These are phyloP conservation scores for Pyrenophora teres DNA, from an alignment of 2,329 filamentous ascomycete genomes.

Conservation along the genomic window DNA sequence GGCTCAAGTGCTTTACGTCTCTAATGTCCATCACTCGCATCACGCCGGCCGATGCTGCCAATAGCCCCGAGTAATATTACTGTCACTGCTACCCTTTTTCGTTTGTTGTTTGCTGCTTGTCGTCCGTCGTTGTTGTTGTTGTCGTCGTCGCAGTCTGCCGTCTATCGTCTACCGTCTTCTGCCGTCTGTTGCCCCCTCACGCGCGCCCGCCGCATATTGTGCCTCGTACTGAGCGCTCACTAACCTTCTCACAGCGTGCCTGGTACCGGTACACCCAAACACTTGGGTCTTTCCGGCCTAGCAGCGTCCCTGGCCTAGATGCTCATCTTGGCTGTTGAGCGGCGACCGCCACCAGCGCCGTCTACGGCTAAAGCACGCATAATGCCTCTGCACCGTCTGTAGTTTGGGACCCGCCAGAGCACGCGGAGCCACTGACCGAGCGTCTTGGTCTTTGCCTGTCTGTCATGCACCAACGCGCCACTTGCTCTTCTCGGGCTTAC, in stretches of 20 bases:
- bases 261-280: constrained; percentile 10
- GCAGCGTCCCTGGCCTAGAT: constrained; percentile 17
- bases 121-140: no score
- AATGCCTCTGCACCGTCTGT: background rate
- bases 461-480: constrained; percentile 22
- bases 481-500: constrained; percentile 17
- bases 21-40: background rate
- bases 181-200: background rate
- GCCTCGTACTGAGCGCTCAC: background rate
- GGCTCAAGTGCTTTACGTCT: constrained; percentile 3
- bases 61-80: no score
- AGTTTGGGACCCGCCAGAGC: constrained; percentile 6
- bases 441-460: constrained; percentile 11
- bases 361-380: constrained; percentile 17
- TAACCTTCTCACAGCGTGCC: constrained; percentile 18
- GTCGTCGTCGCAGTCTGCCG: no score
- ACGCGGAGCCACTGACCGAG: constrained; percentile 27
- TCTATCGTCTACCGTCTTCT: no score
- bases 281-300: constrained; percentile 14
- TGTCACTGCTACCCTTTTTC: no score
- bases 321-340: constrained; percentile 24
- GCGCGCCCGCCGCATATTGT: background rate
- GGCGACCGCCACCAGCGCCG: constrained; percentile 9
- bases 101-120: no score
- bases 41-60: no score